Evolutionary conservation across 2,329 filamentous ascomycete genomes (phyloP), one percentile per base, ranked within the genome.

Genomic region (Xylariaceae sp.): DNA sequence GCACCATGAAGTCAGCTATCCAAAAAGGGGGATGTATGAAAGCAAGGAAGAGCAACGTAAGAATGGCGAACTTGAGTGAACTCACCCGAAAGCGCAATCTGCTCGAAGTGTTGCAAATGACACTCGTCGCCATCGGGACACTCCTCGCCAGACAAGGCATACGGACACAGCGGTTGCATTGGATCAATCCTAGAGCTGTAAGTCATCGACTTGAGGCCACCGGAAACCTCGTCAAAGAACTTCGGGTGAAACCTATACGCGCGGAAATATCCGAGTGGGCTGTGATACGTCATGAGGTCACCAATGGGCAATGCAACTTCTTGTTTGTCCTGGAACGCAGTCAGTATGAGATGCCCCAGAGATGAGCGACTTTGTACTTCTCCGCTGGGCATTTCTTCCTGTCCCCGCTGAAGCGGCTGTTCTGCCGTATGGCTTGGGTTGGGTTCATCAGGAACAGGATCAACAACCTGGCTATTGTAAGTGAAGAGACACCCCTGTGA

Each of bases 101-200:
- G 68, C 47, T 71, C 68, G 56, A 94, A 89, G 63, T 98, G 92
- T 65, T 96, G 74, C 45, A 66, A 80, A 36, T 76, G 64, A 62
- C 92, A 98, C 35, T 73, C 67, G 38, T 64, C 57, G 52, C 89
- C 84, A 46, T 81, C 80, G 19, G 71, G 59, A 43, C 92, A 96
- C 45, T 69, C 65, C 40, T 77, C 77, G 33, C 78, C 79, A 30
- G 70, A 68, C 42, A 84, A 64, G 58, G 94, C 85, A 50, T 76
- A 81, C 23, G 77, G 80, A 59, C 92, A 98, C 31, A 96, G 54
- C 41, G 75, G 73, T 47, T 74, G 79, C 40, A 76, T 69, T 16
- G 79, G 70, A 55, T 95, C 79, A 60, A 98, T 94, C 47, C 80
- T 81, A 60, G 94, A 85, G 63, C 86, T 95, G 64, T 90, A 96